Base-by-base conservation (phyloP, 176 grass and related monocot species). In the Carex pumila region DNA sequence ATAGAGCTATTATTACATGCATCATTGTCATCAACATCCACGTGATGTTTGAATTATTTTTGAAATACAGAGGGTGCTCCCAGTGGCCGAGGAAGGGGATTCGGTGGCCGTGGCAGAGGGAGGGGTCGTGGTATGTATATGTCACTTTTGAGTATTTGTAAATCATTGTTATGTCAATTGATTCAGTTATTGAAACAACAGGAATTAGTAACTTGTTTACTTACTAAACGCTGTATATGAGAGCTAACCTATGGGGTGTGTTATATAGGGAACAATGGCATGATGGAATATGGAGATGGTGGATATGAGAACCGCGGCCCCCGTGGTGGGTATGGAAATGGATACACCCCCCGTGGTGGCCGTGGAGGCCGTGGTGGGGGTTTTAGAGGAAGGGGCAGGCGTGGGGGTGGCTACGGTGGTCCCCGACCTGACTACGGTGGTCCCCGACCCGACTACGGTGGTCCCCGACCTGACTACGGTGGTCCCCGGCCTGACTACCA, bases 291-390 rank as follows among this genome's bases (percentile, higher is more conserved):
- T 64, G 64, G 29, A 47, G 81, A 83, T 49, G 81, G 81, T 12
- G 81, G 81, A 63, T 66, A 83, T 18, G 81, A 83, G n/a, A 69
- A 52, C 81, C 81, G 79, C 22, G 81, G 81, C 12, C 80, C 55
- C 4, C 79, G 79, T 81, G 79, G 79, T 81, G 79, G 79, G 12
- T 81, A 81, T 63, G 52, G 58, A 36, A 83, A 66, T 67, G 80
- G 80, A 65, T 83, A 52, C 12, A 82, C 83, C 32, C 91, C 96
- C 62, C 85, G 81, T 86, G 93, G 88, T 84, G 91, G 86, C 60
- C 91, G 91, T 63, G 93, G 96, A 64, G 95, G 91, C 47, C 92
- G 63, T 84, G 95, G 94, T 77, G 89, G 89, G 3, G 83, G 85
- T 79, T 84, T 90, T 12, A 87, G 84, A 78, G 92, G 90, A 61